phyloP scores from a whole-genome alignment of 371 early-diverging fungal species.

The Mucor indicus region DNA sequence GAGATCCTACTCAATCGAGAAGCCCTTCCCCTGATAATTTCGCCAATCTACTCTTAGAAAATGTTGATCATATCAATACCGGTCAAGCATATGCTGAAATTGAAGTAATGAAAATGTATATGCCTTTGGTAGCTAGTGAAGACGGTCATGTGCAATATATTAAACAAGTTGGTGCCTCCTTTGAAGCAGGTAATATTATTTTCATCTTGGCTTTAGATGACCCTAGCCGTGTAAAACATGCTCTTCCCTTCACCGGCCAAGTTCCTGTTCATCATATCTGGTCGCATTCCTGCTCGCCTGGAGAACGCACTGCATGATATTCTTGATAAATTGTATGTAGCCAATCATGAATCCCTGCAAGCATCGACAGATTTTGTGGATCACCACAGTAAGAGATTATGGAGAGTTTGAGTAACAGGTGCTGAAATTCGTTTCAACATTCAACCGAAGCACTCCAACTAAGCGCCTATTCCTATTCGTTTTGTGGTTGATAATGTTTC shows the following conservation, averaged over 20 bases:
- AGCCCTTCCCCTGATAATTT: slow-evolving; percentile 97
- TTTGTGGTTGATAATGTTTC: slow-evolving; percentile 90
- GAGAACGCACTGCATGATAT: slow-evolving; percentile 53
- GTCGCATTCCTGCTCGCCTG: slow-evolving; percentile 84
- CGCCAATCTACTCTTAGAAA: slow-evolving; percentile 86
- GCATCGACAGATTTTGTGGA: slow-evolving; percentile 90
- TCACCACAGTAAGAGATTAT: slow-evolving; percentile 92
- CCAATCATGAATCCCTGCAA: slow-evolving; percentile 71
- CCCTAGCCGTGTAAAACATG: slow-evolving; percentile 87
- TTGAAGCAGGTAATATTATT: slow-evolving; percentile 91
- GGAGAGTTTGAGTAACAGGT: slow-evolving; percentile 90
- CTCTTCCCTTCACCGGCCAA: slow-evolving; percentile 84
- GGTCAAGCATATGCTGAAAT: slow-evolving; percentile 97
- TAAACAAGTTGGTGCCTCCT: slow-evolving; percentile 87
- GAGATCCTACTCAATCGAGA: slow-evolving; percentile 93
- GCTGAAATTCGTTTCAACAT: slow-evolving; percentile 94
- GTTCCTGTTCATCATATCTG: slow-evolving; percentile 77
- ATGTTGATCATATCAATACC: slow-evolving; percentile 85
- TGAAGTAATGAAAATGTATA: slow-evolving; percentile 99
- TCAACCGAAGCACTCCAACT: slow-evolving; percentile 59
- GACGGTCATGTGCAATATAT: slow-evolving; percentile 88
- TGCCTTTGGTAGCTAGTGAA: slow-evolving; percentile 91
- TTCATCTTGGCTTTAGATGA: slow-evolving; percentile 91
- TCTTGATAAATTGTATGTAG: slow-evolving; percentile 33
- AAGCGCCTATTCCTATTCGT: slow-evolving; percentile 78